Base-by-base conservation (phyloP, 2,329 filamentous ascomycete species). In the Aspergillus fijiensis region DNA sequence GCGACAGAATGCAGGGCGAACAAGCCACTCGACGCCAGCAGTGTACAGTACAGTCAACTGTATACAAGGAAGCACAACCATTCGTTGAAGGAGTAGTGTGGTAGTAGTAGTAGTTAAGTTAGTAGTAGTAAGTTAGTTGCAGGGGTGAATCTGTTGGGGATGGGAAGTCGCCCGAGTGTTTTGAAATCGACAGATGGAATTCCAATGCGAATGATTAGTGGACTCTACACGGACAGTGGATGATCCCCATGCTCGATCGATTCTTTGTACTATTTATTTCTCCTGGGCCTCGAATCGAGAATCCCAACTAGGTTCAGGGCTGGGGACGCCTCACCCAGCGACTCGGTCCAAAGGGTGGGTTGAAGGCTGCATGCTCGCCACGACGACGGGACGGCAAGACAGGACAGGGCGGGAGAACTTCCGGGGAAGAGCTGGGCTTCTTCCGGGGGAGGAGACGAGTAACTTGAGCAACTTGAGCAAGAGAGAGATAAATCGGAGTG, bases 331-430 rank as follows among this genome's bases (percentile, higher is more conserved):
- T 45, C 39, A 45, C 39, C 39, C 39, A 45, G 14, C 39, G 6
- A 45, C 39, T 45, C 16, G 16, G 39, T 45, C 39, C 16, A 45
- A 16, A 45, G 39, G 39, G 39, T 45, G 19, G 55, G 31, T 16
- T 25, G 49, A 35, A 7, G 14, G 27, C 14, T 58, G 57, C 60
- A 62, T 60, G 51, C 62, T 60, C 60, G 60, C 62, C 62, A 66
- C 52, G 51, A 58, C 58, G 60, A 63, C 58, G 62, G 62, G 49
- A 61, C 60, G 62, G 59, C 55, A 19, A 29, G 27, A 29, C 27
- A 29, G 27, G 16, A 16, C 39, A 61, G 59, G 57, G 58, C 57
- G 60, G 62, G 27, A 29, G 27, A 49, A 60, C 29, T 16, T 19
- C 31, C n/a, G 51, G 52, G 50, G 51, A 42, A 54, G 29, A 47